A percentile compares a stretch with the other conserved stretches of the same genome.
Conservation (phyloP, 2,329 filamentous ascomycete genomes). For the Venturia pyrina region DNA sequence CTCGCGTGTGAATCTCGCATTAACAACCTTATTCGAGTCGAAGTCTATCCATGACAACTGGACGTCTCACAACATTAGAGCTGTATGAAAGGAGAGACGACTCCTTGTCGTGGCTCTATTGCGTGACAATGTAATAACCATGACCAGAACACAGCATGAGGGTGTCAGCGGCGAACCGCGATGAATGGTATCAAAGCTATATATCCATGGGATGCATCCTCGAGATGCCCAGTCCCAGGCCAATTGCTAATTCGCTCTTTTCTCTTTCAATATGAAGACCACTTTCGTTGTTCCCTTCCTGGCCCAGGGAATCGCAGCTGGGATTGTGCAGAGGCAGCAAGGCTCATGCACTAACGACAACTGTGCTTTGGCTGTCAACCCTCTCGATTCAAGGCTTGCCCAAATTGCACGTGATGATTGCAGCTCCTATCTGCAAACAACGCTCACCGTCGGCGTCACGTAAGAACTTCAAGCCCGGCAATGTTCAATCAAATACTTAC, state of each 20-base stretch:
- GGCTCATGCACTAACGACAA: background rate
- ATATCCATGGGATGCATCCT: background rate
- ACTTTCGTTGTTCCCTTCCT: constrained; percentile 1
- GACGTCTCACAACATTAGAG: constrained; percentile 6
- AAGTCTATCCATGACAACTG: background rate
- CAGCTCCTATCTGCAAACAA: background rate
- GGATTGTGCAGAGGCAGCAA: background rate
- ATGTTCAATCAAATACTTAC: background rate
- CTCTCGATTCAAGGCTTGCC: background rate
- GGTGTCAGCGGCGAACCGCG: background rate
- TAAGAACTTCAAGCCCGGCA: background rate
- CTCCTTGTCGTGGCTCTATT: constrained; percentile 11
- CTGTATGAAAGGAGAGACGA: background rate
- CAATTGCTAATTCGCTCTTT: constrained; percentile 1
- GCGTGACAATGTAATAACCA: constrained; percentile 45
- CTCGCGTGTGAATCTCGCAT: background rate
- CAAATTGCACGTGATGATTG: background rate
- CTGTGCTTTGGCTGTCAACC: background rate
- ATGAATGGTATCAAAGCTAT: background rate
- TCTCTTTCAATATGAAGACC: constrained; percentile 3
- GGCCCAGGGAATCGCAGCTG: background rate
- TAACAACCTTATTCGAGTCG: background rate
- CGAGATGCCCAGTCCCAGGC: background rate
- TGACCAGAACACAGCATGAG: constrained; percentile 52
- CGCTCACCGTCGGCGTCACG: background rate